A percentile compares a stretch with the other conserved stretches of the same genome.
phyloP scores from a whole-genome alignment of 2,329 filamentous ascomycete species.

The Orbilia oligospora region DNA sequence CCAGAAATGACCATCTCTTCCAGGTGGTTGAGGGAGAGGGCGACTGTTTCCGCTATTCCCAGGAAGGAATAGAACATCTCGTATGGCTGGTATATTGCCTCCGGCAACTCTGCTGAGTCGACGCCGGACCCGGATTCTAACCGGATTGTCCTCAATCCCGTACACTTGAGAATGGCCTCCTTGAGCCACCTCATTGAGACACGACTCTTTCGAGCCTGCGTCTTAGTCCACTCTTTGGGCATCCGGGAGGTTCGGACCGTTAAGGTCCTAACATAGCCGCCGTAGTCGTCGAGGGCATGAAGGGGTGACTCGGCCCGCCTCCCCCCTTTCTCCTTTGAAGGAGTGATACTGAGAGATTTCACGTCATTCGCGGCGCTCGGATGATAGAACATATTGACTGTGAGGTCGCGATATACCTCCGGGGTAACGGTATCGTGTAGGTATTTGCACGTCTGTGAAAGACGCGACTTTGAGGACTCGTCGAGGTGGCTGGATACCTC shows the following conservation, averaged over 20 bases:
- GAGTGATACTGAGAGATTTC: neutral
- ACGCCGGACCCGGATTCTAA: neutral
- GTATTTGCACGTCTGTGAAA: neutral
- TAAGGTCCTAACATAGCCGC: neutral
- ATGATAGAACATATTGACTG: neutral
- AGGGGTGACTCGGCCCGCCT: neutral
- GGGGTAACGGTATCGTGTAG: neutral
- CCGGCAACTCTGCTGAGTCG: neutral
- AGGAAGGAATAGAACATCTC: neutral
- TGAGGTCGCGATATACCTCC: neutral
- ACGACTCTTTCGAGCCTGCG: neutral
- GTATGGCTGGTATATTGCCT: neutral
- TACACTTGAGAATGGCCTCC: neutral
- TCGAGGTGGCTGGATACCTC: neutral
- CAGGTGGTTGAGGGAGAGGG: neutral
- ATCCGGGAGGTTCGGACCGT: conserved; percentile 11
- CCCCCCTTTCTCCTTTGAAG: neutral
- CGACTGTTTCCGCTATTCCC: neutral
- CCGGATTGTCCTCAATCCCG: neutral
- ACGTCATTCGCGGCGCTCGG: neutral
- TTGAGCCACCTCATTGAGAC: conserved; percentile 3
- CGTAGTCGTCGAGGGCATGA: neutral
- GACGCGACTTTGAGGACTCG: neutral
- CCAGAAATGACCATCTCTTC: neutral
- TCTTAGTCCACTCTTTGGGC: neutral